Evolutionary conservation across 768 basidiomycete genomes (phyloP).

Genomic region (Podaxis mareebaensis): DNA sequence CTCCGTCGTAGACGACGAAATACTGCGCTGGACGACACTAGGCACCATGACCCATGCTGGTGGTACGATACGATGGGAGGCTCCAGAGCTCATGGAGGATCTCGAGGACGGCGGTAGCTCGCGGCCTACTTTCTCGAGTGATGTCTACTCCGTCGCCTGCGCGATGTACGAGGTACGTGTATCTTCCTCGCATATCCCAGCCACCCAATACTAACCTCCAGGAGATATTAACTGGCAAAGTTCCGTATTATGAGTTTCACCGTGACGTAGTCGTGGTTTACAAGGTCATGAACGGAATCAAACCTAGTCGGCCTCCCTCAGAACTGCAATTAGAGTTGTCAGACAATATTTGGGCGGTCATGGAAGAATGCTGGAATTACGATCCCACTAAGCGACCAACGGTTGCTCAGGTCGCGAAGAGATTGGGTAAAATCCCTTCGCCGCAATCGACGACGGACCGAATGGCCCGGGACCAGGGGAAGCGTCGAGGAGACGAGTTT

Average conservation of each 20-base stretch:
- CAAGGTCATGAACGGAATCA: constrained; percentile 20
- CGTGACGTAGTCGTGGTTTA: constrained; percentile 23
- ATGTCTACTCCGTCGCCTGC: constrained; percentile 24
- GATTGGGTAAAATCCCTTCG: neutral
- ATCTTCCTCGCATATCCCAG: too few relatives aligned
- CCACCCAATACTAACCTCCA: too few relatives aligned
- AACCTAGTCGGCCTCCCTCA: constrained; percentile 21
- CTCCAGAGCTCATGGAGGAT: constrained; percentile 24
- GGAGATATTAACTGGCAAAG: constrained; percentile 26
- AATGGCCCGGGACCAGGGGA: neutral
- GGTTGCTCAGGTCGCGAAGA: neutral
- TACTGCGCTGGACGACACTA: constrained; percentile 17
- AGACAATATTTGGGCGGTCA: constrained; percentile 22
- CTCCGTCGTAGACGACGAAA: neutral
- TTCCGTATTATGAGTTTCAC: constrained; percentile 26
- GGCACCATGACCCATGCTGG: neutral
- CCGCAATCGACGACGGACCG: neutral
- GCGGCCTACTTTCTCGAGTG: constrained; percentile 19
- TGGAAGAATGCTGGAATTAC: constrained; percentile 26
- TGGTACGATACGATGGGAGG: constrained; percentile 20
- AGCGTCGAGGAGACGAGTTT: neutral
- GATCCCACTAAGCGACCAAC: constrained; percentile 23
- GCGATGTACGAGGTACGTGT: constrained; percentile 23
- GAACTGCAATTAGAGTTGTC: constrained; percentile 19
- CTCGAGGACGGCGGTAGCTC: constrained; percentile 1